phyloP scores from a whole-genome alignment of 345 rosid species.

The Lenwebbia sp. region DNA sequence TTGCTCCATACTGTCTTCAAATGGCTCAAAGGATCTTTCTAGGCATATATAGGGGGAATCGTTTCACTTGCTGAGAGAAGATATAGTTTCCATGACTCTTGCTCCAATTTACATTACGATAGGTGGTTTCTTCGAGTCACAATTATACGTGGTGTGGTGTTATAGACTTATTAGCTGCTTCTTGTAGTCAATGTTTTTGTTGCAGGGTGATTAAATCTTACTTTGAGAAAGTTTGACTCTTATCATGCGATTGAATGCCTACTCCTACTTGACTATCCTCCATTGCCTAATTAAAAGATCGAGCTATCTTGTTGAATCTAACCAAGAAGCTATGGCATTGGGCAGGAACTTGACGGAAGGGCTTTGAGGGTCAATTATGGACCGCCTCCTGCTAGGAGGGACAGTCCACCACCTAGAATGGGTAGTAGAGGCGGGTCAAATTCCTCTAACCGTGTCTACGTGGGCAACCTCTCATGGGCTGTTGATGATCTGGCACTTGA shows the following conservation, averaged over 20 bases:
- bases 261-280: background rate
- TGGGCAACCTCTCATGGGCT: slow-evolving; percentile 92
- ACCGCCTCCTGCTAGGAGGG: slow-evolving; percentile 66
- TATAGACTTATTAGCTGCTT: background rate
- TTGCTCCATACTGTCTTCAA: background rate
- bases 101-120: background rate
- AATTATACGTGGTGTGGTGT: background rate
- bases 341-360: slow-evolving; percentile 90
- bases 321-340: background rate
- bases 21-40: background rate
- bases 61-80: background rate
- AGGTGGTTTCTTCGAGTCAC: background rate
- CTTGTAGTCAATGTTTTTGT: background rate
- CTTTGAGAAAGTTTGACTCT: background rate
- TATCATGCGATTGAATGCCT: background rate
- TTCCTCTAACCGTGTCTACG: slow-evolving; percentile 53
- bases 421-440: slow-evolving; percentile 16
- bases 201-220: background rate
- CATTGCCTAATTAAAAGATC: background rate
- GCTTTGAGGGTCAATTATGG: slow-evolving; percentile 76
- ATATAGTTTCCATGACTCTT: background rate
- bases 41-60: background rate
- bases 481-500: slow-evolving; percentile 85
- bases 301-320: background rate
- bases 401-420: slow-evolving; percentile 24